Base-by-base conservation (phyloP, 2,329 filamentous ascomycete species). In the Trichophyton benhamiae region DNA sequence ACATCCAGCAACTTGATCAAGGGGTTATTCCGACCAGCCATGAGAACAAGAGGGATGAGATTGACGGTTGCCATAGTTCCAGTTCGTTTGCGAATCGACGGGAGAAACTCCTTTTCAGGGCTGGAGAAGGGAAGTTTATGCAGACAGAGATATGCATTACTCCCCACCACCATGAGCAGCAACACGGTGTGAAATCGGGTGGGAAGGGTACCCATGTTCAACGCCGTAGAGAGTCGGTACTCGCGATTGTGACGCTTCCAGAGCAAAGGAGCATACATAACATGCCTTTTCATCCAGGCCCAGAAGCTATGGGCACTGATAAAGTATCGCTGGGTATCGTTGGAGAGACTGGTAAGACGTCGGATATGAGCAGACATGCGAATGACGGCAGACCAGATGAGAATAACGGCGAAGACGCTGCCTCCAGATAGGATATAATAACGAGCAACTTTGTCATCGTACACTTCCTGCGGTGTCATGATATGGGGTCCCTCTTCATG, bases 271-370 rank as follows among this genome's bases (percentile, higher is more conserved):
- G 77, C 77, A 63, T 79, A 77, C 58, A 79, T 71, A 61, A 91
- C 81, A 60, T 88, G 80, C 63, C 83, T 80, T 76, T 91, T 89
- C 61, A 95, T 71, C 70, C 64, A 91, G 78, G 66, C 84, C 81
- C 67, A 95, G 77, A 59, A 71, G 3, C 66, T 63, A 36, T 76
- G 66, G 4, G 87, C 81, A 25, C 78, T 76, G 53, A 85, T 81
- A 71, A 91, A 96, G 77, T 90, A 96, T 63, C 82, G 80, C 72
- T 96, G 91, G 0, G 80, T 86, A 65, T 89, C 87, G 75, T 89
- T 90, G 76, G 83, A 86, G 66, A 96, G 81, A 69, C 86, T 89
- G 48, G 87, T 81, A 52, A 95, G 79, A 27, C 83, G 86, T 65
- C 91, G 84, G 42, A 91, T 77, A 69, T 94, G 87, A 66, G 81